phyloP scores from a whole-genome alignment of 139 green algal genomes.

The Chlorella vulgaris region DNA sequence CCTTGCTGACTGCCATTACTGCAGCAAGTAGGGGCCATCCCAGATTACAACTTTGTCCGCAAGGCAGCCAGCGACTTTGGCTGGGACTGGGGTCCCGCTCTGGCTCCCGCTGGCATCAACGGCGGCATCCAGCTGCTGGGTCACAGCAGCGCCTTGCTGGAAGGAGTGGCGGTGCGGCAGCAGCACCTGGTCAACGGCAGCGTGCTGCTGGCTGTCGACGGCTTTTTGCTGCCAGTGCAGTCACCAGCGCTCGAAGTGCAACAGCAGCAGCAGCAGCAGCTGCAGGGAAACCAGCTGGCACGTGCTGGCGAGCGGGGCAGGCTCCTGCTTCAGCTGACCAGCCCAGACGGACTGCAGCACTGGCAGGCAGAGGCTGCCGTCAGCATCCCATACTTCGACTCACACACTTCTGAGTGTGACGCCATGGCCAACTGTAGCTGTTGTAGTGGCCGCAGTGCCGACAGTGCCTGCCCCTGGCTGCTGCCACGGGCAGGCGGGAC shows the following conservation, averaged over 20 bases:
- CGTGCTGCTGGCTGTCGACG: slow-evolving; percentile 23
- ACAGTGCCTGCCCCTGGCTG: background rate
- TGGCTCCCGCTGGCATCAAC: slow-evolving; percentile 67
- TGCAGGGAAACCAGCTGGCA: background rate
- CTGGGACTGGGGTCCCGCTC: slow-evolving; percentile 86
- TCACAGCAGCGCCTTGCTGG: slow-evolving; percentile 26
- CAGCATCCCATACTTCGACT: background rate
- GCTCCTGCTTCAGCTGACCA: slow-evolving; percentile 9
- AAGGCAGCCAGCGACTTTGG: slow-evolving; percentile 81
- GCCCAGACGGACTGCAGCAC: slow-evolving; percentile 6
- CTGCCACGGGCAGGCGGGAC: background rate
- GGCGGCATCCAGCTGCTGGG: slow-evolving; percentile 57
- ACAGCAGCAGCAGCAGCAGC: background rate
- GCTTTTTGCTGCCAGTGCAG: slow-evolving; percentile 11
- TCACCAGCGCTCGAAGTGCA: background rate
- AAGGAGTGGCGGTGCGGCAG: slow-evolving; percentile 37
- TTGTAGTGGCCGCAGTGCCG: too few species aligned
- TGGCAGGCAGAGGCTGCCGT: background rate
- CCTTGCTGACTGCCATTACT: background rate
- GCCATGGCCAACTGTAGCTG: too few species aligned
- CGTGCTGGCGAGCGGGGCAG: background rate
- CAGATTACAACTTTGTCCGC: slow-evolving; percentile 37
- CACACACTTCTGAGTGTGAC: too few species aligned
- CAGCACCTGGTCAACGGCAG: slow-evolving; percentile 26
- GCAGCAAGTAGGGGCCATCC: background rate